A percentile compares a stretch with the other conserved stretches of the same genome.
These are phyloP conservation scores for Metarhizium rileyi DNA, from an alignment of 2,329 filamentous ascomycete species.

Conservation along the genomic window DNA sequence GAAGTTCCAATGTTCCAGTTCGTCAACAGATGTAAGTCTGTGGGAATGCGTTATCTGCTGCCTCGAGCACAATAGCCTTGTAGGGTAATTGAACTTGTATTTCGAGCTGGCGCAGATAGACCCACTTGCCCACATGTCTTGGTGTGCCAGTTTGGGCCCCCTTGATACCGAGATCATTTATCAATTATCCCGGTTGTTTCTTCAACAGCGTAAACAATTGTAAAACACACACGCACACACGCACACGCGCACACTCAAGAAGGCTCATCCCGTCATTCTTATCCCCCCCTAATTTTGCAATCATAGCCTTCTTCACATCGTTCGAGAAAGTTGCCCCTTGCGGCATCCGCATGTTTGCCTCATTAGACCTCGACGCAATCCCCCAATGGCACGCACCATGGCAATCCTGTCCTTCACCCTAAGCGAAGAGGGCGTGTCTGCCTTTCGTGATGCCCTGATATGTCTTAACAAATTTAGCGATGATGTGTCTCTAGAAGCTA, in stretches of 20 bases:
- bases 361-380: background rate
- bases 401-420: slow-evolving; percentile 62
- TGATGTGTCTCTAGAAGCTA: slow-evolving; percentile 64
- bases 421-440: slow-evolving; percentile 60
- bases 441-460: slow-evolving; percentile 61
- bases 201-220: too few relatives aligned
- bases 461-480: slow-evolving; percentile 76
- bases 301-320: background rate
- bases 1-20: too few relatives aligned
- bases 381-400: slow-evolving; percentile 28
- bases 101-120: background rate
- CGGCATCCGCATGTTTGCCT: background rate
- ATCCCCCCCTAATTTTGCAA: background rate
- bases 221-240: background rate
- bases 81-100: background rate
- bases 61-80: too few relatives aligned
- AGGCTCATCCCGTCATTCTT: background rate
- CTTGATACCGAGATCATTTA: too few relatives aligned
- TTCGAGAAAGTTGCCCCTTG: background rate
- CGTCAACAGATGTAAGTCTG: too few relatives aligned
- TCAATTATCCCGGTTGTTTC: too few relatives aligned
- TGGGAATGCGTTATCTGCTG: too few relatives aligned
- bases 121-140: background rate
- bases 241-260: background rate
- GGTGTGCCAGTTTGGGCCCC: too few relatives aligned